Base-by-base conservation (phyloP, 2,329 filamentous ascomycete species). In the Capronia epimyces region DNA sequence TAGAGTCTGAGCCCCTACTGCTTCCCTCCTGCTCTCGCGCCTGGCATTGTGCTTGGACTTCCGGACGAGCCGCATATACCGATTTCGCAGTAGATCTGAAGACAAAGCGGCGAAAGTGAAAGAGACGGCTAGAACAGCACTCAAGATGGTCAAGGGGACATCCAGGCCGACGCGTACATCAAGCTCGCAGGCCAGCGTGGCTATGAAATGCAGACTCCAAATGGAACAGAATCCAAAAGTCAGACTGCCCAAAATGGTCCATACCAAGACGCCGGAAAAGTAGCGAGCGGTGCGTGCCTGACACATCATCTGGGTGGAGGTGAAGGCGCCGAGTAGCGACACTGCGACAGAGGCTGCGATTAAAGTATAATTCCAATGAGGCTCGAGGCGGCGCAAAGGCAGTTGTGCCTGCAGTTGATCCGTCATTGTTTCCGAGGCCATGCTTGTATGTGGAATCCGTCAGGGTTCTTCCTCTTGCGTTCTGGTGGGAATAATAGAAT, bases 161-260 rank as follows among this genome's bases (percentile, higher is more conserved):
- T 66, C 53, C 20, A 66, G 48, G 9, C 62, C 63, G 32, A 66
- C 64, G 32, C 50, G 51, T 9, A 66, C 42, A 56, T 65, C 64
- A 10, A 66, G 55, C 41, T 65, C 61, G 55, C 61, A 66, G 10
- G 64, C 64, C 37, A 66, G 50, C 63, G 65, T 66, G 18, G 64
- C 64, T 13, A 66, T 63, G 42, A 64, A 63, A 41, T 66, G 64
- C 2, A 66, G 52, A 50, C 60, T 60, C 64, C 64, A 66, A 32
- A 66, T 64, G 5, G 61, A 63, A 50, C 64, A 66, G 44, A 65
- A 65, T 20, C 64, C 64, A 48, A 66, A 66, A 8, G 64, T 64
- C 40, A 65, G 47, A 44, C 62, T 64, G 6, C 60, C 62, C 8
- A 65, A 50, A 9, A 62, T 51, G 2, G 60, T 60, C 64, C 64